Percentiles rank a stretch among this genome's conserved stretches.
These are phyloP conservation scores for Leccinum uliginosum DNA, from an alignment of 768 basidiomycete genomes.

Conservation along the genomic window DNA sequence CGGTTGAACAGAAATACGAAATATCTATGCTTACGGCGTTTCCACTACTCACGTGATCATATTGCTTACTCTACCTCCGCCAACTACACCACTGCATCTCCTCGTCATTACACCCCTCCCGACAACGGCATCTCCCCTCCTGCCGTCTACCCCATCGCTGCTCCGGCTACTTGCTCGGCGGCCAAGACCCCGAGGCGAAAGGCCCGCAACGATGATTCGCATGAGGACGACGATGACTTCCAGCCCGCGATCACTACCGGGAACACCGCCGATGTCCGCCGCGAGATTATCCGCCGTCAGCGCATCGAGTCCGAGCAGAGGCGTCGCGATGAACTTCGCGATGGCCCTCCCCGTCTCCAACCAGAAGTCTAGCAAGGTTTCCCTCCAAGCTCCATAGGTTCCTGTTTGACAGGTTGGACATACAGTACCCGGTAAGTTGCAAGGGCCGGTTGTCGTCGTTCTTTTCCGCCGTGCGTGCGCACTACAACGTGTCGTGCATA, in stretches of 20 bases:
- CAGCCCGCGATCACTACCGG: slow-evolving; percentile 45
- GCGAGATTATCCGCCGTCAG: slow-evolving; percentile 87
- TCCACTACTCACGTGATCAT: too few relatives aligned
- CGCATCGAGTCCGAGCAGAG: slow-evolving; percentile 94
- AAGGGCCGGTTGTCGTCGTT: neutral
- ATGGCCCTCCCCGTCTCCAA: slow-evolving; percentile 86
- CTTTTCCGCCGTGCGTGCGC: too few relatives aligned
- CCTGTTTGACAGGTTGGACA: too few relatives aligned
- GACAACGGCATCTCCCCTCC: too few relatives aligned
- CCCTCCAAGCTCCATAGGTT: slow-evolving; percentile 36
- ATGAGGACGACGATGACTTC: slow-evolving; percentile 75
- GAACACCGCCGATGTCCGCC: slow-evolving; percentile 61
- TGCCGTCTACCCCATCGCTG: slow-evolving; percentile 64
- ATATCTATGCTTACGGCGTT: too few relatives aligned
- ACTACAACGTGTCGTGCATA: too few relatives aligned
- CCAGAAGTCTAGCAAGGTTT: slow-evolving; percentile 92
- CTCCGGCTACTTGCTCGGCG: slow-evolving; percentile 49
- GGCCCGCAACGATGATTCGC: slow-evolving; percentile 59
- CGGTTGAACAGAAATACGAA: too few relatives aligned
- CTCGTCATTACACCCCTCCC: too few relatives aligned
- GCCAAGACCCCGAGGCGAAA: slow-evolving; percentile 46
- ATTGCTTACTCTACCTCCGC: too few relatives aligned
- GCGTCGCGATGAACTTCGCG: slow-evolving; percentile 86
- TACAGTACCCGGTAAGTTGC: too few relatives aligned
- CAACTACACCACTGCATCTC: too few relatives aligned